Evolutionary conservation across 345 rosid genomes (phyloP).

Genomic region (Syzygium jambos): DNA sequence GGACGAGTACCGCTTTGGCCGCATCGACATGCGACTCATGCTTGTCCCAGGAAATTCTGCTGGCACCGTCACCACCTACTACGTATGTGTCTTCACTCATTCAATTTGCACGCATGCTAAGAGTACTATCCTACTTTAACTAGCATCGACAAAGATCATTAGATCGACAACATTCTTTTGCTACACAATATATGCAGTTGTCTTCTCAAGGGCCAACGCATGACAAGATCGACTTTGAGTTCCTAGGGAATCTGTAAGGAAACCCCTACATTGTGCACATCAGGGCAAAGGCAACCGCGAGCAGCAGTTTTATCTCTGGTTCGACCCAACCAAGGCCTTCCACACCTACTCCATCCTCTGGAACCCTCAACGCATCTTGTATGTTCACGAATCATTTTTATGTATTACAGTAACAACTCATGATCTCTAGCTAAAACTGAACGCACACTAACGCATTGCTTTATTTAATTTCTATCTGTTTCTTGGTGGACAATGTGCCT

Average conservation of each 20-base stretch:
- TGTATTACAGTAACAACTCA: neutral
- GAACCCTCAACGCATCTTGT: constrained; percentile 43
- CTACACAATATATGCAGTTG: constrained; percentile 17
- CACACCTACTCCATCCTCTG: constrained; percentile 46
- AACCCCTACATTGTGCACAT: constrained; percentile 56
- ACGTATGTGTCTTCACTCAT: constrained; percentile 14
- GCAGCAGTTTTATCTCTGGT: constrained; percentile 58
- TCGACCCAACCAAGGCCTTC: constrained; percentile 41
- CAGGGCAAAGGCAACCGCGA: constrained; percentile 53
- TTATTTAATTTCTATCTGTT: constrained; percentile 4
- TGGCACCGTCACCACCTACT: constrained; percentile 45
- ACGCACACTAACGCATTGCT: neutral
- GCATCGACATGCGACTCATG: constrained; percentile 36
- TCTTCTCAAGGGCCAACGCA: constrained; percentile 42
- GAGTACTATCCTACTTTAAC: neutral
- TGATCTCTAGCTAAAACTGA: neutral
- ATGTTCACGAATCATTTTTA: neutral
- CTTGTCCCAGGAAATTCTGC: constrained; percentile 51
- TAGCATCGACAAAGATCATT: neutral
- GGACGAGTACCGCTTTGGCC: constrained; percentile 37
- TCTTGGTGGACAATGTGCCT: constrained; percentile 43
- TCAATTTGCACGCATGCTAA: neutral
- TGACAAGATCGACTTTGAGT: constrained; percentile 57
- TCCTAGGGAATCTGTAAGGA: constrained; percentile 46
- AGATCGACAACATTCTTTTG: neutral